Conservation (phyloP, 2,329 filamentous ascomycete species). For the Verticillium zaregamsianum region DNA sequence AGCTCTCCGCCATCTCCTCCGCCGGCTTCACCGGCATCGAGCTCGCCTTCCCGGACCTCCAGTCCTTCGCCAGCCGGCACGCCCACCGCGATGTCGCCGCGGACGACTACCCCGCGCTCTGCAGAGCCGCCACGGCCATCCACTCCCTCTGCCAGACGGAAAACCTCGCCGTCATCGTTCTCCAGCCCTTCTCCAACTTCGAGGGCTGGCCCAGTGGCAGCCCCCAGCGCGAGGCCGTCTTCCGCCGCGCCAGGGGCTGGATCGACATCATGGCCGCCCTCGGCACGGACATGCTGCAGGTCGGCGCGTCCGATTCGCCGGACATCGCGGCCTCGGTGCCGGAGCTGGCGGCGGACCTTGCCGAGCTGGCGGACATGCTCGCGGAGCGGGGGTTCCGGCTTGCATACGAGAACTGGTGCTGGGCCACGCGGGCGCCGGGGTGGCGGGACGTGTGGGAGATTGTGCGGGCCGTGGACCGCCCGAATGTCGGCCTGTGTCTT, state of each 20-base stretch:
- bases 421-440: constrained; percentile 64
- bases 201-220: constrained; percentile 66
- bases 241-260: constrained; percentile 61
- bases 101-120: constrained; percentile 57
- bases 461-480: constrained; percentile 55
- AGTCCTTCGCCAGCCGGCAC: constrained; percentile 51
- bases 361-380: constrained; percentile 59
- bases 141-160: constrained; percentile 49
- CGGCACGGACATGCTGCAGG: constrained; percentile 68
- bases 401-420: constrained; percentile 81
- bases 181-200: constrained; percentile 74
- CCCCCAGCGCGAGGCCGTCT: constrained; percentile 56
- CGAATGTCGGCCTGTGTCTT: constrained; percentile 69
- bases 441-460: constrained; percentile 71
- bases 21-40: constrained; percentile 68
- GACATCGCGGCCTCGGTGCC: constrained; percentile 46
- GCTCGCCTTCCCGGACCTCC: constrained; percentile 69
- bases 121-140: constrained; percentile 49
- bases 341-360: constrained; percentile 54
- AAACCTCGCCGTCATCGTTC: constrained; percentile 59
- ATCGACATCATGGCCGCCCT: constrained; percentile 50
- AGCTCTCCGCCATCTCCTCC: constrained; percentile 57
- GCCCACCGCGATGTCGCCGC: constrained; percentile 47
- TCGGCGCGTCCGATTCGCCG: constrained; percentile 59
- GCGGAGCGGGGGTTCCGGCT: constrained; percentile 50